These are phyloP conservation scores for Oryza glumipatula DNA, from an alignment of 176 grass and related monocot species.

Conservation along the genomic window DNA sequence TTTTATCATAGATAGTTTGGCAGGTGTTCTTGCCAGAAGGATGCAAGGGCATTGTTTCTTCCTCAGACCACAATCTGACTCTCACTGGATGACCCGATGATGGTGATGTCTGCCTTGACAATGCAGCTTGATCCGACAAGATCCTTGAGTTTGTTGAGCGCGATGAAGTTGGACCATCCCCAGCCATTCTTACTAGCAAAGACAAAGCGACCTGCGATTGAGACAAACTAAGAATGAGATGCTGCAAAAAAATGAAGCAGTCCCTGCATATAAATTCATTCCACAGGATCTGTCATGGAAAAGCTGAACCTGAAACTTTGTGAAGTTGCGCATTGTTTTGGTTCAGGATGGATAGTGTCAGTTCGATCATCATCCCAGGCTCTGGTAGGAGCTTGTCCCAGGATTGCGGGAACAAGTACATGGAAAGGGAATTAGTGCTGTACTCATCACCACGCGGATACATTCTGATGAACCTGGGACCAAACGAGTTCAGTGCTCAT, in stretches of 20 bases:
- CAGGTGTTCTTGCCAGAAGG: not conserved
- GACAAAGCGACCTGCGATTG: not conserved
- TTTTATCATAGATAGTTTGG: not conserved
- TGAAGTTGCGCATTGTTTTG: not conserved
- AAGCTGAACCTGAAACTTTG: not conserved
- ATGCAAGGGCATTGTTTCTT: constrained; percentile 21
- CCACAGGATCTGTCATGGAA: not conserved
- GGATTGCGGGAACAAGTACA: constrained; percentile 16
- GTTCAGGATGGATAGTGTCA: constrained; percentile 13
- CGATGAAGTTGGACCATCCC: constrained; percentile 39
- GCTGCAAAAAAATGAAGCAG: not conserved
- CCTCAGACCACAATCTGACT: not conserved
- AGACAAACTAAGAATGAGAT: not conserved
- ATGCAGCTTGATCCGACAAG: constrained; percentile 24
- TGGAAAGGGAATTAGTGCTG: constrained; percentile 24
- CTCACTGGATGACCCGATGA: constrained; percentile 38
- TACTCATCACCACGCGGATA: constrained; percentile 9
- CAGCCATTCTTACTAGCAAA: not conserved
- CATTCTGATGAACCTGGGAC: constrained; percentile 24
- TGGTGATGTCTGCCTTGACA: constrained; percentile 24
- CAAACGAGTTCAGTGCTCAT: not conserved
- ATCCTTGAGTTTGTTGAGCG: constrained; percentile 1
- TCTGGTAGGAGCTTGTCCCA: not conserved
- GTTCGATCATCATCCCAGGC: constrained; percentile 25
- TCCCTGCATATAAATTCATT: not conserved